A percentile compares a stretch with the other conserved stretches of the same genome.
These are phyloP conservation scores for Psilocybe azurescens DNA, from an alignment of 768 basidiomycete genomes.

Conservation along the genomic window DNA sequence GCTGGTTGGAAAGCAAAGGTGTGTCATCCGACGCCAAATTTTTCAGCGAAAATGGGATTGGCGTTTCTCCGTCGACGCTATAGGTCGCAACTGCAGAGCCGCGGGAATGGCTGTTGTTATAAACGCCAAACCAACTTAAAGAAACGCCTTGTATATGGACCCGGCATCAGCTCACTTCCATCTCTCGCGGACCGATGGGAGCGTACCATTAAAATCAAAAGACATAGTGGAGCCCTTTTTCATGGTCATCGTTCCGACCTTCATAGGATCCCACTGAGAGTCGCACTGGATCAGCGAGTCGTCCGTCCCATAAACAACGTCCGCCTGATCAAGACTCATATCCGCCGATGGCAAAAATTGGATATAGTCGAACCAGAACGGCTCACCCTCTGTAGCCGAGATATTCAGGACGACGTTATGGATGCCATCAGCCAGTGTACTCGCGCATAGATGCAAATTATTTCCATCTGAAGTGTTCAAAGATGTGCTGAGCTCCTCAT, in stretches of 20 bases:
- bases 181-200: not conserved
- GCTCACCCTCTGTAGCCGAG: conserved; percentile 16
- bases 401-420: conserved; percentile 29
- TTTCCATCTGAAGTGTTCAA: not conserved
- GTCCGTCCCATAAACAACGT: not conserved
- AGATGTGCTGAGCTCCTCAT: too few species aligned
- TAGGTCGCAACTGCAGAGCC: not conserved
- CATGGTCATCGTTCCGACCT: not conserved
- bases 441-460: not conserved
- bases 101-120: not conserved
- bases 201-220: not conserved
- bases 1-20: not conserved
- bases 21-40: not conserved
- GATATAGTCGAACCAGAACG: conserved; percentile 34
- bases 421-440: conserved; percentile 18
- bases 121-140: not conserved
- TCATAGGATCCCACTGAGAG: not conserved
- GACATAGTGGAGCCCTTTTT: not conserved
- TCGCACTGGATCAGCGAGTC: not conserved
- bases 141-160: not conserved
- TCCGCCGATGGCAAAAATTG: conserved; percentile 25
- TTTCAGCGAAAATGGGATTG: not conserved
- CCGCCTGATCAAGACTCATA: conserved; percentile 1
- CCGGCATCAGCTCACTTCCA: not conserved
- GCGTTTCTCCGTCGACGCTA: conserved; percentile 2